Percentiles rank a stretch among this genome's conserved stretches.
phyloP scores from a whole-genome alignment of 1,139 yeast species.

The Taphrina flavorubra region DNA sequence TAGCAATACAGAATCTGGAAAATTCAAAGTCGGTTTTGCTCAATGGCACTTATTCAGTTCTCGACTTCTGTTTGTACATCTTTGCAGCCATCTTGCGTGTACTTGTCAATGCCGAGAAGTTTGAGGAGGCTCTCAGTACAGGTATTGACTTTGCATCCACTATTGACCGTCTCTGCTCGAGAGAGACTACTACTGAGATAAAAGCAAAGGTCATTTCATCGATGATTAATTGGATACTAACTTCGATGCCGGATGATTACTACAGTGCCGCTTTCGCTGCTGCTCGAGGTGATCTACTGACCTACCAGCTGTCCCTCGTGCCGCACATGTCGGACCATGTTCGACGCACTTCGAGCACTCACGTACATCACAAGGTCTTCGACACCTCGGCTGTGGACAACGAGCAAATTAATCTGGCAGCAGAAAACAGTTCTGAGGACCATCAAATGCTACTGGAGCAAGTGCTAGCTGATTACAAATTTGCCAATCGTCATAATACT shows the following conservation, averaged over 20 bases:
- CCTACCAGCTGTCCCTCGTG: not conserved
- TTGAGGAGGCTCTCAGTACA: not conserved
- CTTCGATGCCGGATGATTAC: not conserved
- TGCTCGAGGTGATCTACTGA: not conserved
- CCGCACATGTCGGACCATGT: not conserved
- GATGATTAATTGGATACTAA: not conserved
- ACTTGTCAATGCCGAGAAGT: not conserved
- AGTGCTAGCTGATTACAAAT: slow-evolving; percentile 4
- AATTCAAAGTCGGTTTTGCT: not conserved
- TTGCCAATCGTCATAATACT: slow-evolving; percentile 1
- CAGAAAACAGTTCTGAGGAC: not conserved
- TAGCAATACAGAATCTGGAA: not conserved
- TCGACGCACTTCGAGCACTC: not conserved
- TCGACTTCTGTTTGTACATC: slow-evolving; percentile 2
- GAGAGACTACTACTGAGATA: not conserved
- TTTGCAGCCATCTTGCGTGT: not conserved
- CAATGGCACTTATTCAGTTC: not conserved
- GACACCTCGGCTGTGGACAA: not conserved
- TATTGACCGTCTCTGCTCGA: not conserved
- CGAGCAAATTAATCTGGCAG: not conserved
- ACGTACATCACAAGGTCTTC: not conserved
- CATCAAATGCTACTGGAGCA: not conserved
- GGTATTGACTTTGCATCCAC: slow-evolving; percentile 5
- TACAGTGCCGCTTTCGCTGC: not conserved
- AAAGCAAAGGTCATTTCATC: not conserved